Conservation (phyloP, 495 filamentous ascomycete genomes). For the Sordaria brevicollis region DNA sequence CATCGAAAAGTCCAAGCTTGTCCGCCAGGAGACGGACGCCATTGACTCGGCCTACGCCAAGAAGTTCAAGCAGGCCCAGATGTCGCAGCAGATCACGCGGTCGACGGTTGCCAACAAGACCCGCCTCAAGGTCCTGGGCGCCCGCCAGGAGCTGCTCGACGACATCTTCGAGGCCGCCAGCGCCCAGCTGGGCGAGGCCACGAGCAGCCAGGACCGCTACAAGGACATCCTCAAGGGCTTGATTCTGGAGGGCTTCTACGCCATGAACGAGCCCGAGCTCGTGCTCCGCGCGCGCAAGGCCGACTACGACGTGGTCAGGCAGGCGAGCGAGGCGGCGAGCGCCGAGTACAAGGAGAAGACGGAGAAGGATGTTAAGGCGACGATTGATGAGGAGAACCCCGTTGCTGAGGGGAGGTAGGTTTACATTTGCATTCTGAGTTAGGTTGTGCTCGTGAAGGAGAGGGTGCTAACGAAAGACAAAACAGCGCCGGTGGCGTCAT, state of each 20-base stretch:
- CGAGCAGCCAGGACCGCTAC: slow-evolving; percentile 63
- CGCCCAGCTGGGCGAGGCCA: slow-evolving; percentile 52
- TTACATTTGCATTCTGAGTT: not conserved
- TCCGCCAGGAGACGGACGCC: slow-evolving; percentile 81
- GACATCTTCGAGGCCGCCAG: slow-evolving; percentile 76
- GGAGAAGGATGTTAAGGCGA: slow-evolving; percentile 49
- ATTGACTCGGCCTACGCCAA: slow-evolving; percentile 92
- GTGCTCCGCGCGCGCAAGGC: slow-evolving; percentile 63
- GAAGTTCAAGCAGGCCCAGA: slow-evolving; percentile 94
- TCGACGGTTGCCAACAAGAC: slow-evolving; percentile 94
- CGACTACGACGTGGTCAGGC: slow-evolving; percentile 62
- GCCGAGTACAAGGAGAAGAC: slow-evolving; percentile 71
- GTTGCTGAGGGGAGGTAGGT: slow-evolving; percentile 80
- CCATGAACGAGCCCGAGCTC: slow-evolving; percentile 68
- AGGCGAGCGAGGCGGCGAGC: slow-evolving; percentile 63
- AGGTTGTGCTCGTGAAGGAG: not conserved
- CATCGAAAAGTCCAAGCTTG: slow-evolving; percentile 97
- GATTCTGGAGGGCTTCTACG: slow-evolving; percentile 84
- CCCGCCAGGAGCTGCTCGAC: slow-evolving; percentile 84
- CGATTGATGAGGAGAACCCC: slow-evolving; percentile 67
- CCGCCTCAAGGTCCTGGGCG: slow-evolving; percentile 72
- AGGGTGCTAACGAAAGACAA: slow-evolving; percentile 7
- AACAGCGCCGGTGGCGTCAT: slow-evolving; percentile 70
- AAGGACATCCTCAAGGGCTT: slow-evolving; percentile 63
- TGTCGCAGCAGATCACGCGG: slow-evolving; percentile 94